These are phyloP conservation scores for Debaryomyces robertsiae DNA, from an alignment of 1,139 yeast species.

Conservation along the genomic window DNA sequence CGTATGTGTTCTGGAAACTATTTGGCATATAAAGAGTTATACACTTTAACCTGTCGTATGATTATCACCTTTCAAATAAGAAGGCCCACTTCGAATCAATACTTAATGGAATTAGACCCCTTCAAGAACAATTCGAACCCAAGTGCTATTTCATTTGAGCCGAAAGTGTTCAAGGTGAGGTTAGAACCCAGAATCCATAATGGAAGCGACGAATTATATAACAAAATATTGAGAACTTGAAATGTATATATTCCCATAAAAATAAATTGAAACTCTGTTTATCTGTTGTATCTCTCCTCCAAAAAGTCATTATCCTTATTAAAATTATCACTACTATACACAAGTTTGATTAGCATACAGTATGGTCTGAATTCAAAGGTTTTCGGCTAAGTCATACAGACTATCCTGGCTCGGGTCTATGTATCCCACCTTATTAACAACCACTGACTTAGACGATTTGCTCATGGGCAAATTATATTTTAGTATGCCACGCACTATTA, in stretches of 20 bases:
- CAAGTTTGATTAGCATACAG: too few relatives aligned
- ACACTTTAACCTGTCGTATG: constrained; percentile 39
- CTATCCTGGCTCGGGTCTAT: constrained; percentile 51
- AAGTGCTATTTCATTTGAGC: constrained; percentile 62
- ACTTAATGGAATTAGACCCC: constrained; percentile 50
- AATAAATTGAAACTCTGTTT: too few relatives aligned
- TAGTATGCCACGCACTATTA: constrained; percentile 80
- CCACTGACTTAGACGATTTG: constrained; percentile 55
- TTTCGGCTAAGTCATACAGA: too few relatives aligned
- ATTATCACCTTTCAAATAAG: constrained; percentile 40
- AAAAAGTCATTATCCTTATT: too few relatives aligned
- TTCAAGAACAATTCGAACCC: constrained; percentile 52
- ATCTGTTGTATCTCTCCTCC: too few relatives aligned
- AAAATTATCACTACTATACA: background rate
- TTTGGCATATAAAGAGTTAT: constrained; percentile 64
- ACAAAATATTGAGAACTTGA: constrained; percentile 15
- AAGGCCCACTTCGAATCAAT: constrained; percentile 35
- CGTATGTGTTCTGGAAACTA: constrained; percentile 70
- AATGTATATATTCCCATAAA: too few relatives aligned
- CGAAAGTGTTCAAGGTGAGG: constrained; percentile 43
- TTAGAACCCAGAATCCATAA: constrained; percentile 25
- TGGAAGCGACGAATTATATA: constrained; percentile 26
- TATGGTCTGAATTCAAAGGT: too few relatives aligned
- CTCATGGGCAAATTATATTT: constrained; percentile 75
- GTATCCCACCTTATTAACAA: constrained; percentile 60